These are phyloP conservation scores for Lactifluus rugatus DNA, from an alignment of 768 basidiomycete genomes.

Conservation along the genomic window DNA sequence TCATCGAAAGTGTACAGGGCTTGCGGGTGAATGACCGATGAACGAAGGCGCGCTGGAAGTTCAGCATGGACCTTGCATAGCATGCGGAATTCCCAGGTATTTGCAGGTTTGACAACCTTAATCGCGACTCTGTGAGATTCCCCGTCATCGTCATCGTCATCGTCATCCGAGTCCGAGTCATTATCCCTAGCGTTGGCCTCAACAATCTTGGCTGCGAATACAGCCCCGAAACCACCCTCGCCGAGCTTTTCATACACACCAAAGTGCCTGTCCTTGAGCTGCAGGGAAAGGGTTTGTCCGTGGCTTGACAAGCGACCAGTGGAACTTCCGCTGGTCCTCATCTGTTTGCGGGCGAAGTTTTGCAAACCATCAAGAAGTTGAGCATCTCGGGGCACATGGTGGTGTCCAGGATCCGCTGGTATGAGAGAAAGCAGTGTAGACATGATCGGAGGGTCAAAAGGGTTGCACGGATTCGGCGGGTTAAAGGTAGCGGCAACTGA, in stretches of 20 bases:
- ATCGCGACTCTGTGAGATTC: constrained; percentile 66
- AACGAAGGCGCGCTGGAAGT: constrained; percentile 47
- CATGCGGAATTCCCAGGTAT: constrained; percentile 87
- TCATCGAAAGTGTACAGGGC: constrained; percentile 77
- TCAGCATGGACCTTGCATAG: constrained; percentile 66
- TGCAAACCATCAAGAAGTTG: constrained; percentile 60
- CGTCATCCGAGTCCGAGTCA: constrained; percentile 28
- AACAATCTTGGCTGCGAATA: constrained; percentile 72
- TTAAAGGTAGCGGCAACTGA: constrained; percentile 53
- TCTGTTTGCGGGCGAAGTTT: constrained; percentile 48
- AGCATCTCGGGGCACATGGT: constrained; percentile 49
- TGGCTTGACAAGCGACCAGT: constrained; percentile 27
- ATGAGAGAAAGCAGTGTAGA: constrained; percentile 54
- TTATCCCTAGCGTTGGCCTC: constrained; percentile 35
- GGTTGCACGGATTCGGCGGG: constrained; percentile 82
- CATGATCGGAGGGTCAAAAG: constrained; percentile 61
- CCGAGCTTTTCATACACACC: constrained; percentile 81
- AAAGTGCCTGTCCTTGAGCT: constrained; percentile 55
- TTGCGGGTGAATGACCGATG: constrained; percentile 68
- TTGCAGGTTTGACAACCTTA: constrained; percentile 84
- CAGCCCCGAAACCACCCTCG: constrained; percentile 93
- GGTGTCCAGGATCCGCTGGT: constrained; percentile 49
- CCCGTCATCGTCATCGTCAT: constrained; percentile 40
- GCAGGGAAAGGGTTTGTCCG: constrained; percentile 41
- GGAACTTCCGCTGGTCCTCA: constrained; percentile 25